phyloP scores from a whole-genome alignment of 768 basidiomycete species.

The Pilatotrama ljubarskyi region DNA sequence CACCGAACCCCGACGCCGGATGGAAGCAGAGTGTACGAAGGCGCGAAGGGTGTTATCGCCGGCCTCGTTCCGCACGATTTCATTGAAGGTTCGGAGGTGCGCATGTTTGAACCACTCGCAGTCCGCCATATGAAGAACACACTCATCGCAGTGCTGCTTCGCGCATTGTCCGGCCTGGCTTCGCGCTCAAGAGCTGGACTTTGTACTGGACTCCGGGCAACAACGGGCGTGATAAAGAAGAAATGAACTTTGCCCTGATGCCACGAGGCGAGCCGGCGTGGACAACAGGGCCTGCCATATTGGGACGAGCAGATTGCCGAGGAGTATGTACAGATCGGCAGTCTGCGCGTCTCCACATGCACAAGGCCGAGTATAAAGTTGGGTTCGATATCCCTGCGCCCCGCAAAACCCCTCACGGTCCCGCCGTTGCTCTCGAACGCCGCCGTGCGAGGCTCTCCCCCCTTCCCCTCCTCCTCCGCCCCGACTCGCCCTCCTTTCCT shows the following conservation, averaged over 20 bases:
- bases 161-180: too few relatives aligned
- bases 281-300: neutral
- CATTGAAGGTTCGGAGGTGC: too few relatives aligned
- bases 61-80: too few relatives aligned
- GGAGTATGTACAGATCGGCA: neutral
- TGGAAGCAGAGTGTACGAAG: neutral
- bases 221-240: neutral
- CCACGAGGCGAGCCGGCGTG: neutral
- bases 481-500: conserved; percentile 1
- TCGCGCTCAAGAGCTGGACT: too few relatives aligned
- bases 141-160: too few relatives aligned
- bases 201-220: too few relatives aligned
- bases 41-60: too few relatives aligned
- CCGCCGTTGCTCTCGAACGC: conserved; percentile 6
- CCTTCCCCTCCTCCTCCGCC: neutral
- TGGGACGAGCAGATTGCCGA: conserved; percentile 7
- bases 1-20: neutral
- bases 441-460: conserved; percentile 5
- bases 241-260: neutral
- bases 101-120: too few relatives aligned
- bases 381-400: neutral
- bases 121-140: too few relatives aligned
- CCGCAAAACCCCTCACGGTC: conserved; percentile 5
- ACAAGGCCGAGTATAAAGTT: conserved; percentile 3
- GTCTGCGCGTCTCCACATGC: neutral